These are phyloP conservation scores for Penicillium sp. DNA, from an alignment of 2,329 filamentous ascomycete genomes.

Conservation along the genomic window DNA sequence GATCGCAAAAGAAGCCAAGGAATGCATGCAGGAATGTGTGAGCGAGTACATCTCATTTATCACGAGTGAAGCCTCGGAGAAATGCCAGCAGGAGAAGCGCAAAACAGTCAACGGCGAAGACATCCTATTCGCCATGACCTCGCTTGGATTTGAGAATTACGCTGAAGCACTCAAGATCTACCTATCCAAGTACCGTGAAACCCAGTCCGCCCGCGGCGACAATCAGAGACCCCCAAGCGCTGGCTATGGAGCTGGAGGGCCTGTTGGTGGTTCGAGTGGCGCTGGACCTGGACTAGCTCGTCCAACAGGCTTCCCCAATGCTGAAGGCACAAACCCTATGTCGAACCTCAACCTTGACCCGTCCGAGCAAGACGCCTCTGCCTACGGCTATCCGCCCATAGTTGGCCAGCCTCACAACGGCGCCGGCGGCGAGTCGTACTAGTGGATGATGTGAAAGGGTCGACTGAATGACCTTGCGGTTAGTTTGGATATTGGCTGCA, in stretches of 20 bases:
- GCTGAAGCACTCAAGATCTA: conserved; percentile 97
- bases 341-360: conserved; percentile 39
- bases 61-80: conserved; percentile 97
- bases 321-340: conserved; percentile 39
- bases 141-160: conserved; percentile 96
- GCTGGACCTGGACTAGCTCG: conserved; percentile 22
- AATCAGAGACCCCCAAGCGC: conserved; percentile 51
- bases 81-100: conserved; percentile 97
- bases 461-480: not conserved
- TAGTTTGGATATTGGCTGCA: not conserved
- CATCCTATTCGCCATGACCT: conserved; percentile 98
- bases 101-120: conserved; percentile 99
- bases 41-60: conserved; percentile 99
- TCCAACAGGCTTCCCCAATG: conserved; percentile 31
- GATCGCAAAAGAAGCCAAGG: conserved; percentile 97
- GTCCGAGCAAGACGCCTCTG: conserved; percentile 38
- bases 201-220: conserved; percentile 65
- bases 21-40: conserved; percentile 99
- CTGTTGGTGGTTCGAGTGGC: conserved; percentile 25
- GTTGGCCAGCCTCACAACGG: conserved; percentile 42
- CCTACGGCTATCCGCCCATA: conserved; percentile 42
- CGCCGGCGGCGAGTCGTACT: conserved; percentile 40
- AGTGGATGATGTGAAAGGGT: conserved; percentile 4
- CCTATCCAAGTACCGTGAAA: conserved; percentile 92
- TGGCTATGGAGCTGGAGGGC: conserved; percentile 38